Evolutionary conservation across 306 rosid genomes (phyloP).

Genomic region (Arachis stenosperma): DNA sequence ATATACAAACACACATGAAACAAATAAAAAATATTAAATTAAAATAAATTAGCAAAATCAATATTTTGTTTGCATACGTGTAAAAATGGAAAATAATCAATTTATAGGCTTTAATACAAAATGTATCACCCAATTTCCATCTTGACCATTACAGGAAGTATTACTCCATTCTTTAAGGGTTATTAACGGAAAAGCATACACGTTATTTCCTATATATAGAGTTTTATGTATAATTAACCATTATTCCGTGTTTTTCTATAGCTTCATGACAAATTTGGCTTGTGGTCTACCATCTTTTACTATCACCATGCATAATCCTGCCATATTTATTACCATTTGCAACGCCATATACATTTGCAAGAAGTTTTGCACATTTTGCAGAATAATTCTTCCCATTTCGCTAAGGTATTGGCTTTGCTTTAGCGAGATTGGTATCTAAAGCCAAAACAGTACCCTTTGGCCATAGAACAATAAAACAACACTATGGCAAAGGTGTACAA

Average conservation of each 20-base stretch:
- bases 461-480: neutral
- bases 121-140: too few relatives aligned
- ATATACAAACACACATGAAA: too few relatives aligned
- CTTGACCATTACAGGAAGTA: too few relatives aligned
- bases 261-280: conserved; percentile 12
- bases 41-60: too few relatives aligned
- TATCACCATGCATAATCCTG: neutral
- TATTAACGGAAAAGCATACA: too few relatives aligned
- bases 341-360: neutral
- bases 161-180: too few relatives aligned
- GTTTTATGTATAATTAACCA: neutral
- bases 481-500: conserved; percentile 4
- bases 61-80: too few relatives aligned
- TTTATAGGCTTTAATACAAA: too few relatives aligned
- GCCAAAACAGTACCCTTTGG: neutral
- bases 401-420: neutral
- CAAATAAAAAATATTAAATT: too few relatives aligned
- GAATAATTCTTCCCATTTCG: conserved; percentile 21
- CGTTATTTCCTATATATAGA: too few relatives aligned
- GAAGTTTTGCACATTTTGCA: neutral
- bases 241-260: conserved; percentile 31
- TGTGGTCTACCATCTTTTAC: neutral
- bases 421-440: neutral
- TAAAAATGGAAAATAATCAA: too few relatives aligned
- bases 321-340: conserved; percentile 9